Conservation (phyloP, 306 rosid genomes). For the Vigna trinervia region DNA sequence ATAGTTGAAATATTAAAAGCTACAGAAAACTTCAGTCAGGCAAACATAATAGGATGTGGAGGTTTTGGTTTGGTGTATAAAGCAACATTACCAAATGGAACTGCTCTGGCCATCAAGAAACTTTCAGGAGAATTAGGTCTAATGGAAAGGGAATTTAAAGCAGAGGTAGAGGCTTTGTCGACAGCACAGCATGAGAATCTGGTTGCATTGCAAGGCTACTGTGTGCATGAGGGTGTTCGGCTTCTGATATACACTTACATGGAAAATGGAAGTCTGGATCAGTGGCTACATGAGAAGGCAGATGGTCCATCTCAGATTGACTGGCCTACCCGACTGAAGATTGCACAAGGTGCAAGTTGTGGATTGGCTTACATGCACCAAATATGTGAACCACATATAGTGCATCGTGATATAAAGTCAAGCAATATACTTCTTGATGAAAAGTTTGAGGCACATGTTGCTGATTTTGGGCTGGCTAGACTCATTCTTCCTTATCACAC, state of each 20-base stretch:
- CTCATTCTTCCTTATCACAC: constrained; percentile 84
- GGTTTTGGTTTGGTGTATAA: constrained; percentile 92
- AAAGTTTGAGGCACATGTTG: constrained; percentile 82
- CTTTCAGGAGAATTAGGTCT: constrained; percentile 89
- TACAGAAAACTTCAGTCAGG: constrained; percentile 83
- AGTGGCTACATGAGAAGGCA: constrained; percentile 84
- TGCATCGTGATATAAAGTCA: constrained; percentile 88
- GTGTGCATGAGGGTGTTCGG: constrained; percentile 75
- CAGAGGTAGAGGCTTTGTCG: constrained; percentile 87
- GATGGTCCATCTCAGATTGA: constrained; percentile 77
- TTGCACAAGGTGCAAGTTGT: constrained; percentile 64
- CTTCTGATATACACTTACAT: constrained; percentile 77
- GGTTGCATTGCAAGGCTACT: constrained; percentile 83
- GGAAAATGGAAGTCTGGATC: constrained; percentile 94
- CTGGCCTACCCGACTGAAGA: constrained; percentile 75
- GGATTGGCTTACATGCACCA: constrained; percentile 89
- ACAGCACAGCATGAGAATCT: constrained; percentile 83
- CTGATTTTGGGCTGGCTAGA: constrained; percentile 84
- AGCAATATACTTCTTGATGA: constrained; percentile 88
- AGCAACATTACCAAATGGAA: constrained; percentile 73
- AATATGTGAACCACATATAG: constrained; percentile 87
- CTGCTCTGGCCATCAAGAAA: constrained; percentile 75
- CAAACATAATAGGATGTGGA: constrained; percentile 88
- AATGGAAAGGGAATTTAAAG: constrained; percentile 90
- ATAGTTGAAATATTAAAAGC: constrained; percentile 79